Conservation (phyloP, 345 rosid genomes). For the Conringia planisiliqua region DNA sequence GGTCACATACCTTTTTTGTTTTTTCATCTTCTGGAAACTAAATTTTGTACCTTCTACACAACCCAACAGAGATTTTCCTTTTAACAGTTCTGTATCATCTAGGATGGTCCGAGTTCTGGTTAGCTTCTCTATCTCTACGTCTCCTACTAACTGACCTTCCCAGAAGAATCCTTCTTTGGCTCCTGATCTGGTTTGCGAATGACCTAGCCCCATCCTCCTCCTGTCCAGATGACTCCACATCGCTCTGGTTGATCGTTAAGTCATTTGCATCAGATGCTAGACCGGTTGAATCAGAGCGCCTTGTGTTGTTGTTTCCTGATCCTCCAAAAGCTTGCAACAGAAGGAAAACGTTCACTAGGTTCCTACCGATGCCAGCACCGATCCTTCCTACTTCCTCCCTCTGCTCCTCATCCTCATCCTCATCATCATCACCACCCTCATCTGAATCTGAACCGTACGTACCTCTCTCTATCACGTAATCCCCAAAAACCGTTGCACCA, state of each 20-base stretch:
- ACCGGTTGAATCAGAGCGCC: background rate
- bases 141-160: conserved; percentile 21
- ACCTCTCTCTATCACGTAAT: conserved; percentile 21
- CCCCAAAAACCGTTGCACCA: conserved; percentile 17
- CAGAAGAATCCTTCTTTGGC: background rate
- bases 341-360: conserved; percentile 12
- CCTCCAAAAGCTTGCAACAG: conserved; percentile 10
- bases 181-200: background rate
- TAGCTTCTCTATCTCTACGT: conserved; percentile 14
- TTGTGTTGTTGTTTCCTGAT: background rate
- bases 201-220: conserved; percentile 9
- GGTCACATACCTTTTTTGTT: background rate
- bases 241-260: background rate
- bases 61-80: background rate
- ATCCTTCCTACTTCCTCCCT: conserved; percentile 6
- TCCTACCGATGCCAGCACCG: conserved; percentile 7
- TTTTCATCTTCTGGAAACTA: background rate
- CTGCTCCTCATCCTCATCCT: background rate
- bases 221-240: background rate
- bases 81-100: background rate
- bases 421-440: background rate
- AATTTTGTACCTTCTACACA: conserved; percentile 16
- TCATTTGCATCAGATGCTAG: background rate
- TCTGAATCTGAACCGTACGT: conserved; percentile 18
- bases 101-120: conserved; percentile 20